Evolutionary conservation across 2,329 filamentous ascomycete species (phyloP).

Genomic region (Sphaerostilbella broomeana): DNA sequence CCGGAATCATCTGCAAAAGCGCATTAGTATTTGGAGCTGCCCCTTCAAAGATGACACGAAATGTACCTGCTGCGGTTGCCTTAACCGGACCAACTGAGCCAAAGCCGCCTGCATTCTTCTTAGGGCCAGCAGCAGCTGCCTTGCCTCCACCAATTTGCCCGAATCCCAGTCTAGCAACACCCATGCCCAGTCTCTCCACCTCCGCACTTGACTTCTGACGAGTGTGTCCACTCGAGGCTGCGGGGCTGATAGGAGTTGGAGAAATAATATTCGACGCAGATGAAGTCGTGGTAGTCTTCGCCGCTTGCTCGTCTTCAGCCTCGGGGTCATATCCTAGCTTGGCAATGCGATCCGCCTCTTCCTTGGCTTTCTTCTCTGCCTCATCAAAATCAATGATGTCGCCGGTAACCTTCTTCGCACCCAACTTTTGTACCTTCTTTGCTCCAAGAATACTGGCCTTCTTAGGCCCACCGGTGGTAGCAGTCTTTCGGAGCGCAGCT

Average conservation of each 20-base stretch:
- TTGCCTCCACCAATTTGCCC: constrained; percentile 69
- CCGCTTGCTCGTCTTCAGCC: constrained; percentile 59
- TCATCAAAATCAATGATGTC: constrained; percentile 93
- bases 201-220: constrained; percentile 66
- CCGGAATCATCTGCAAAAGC: constrained; percentile 62
- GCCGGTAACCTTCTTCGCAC: constrained; percentile 80
- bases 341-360: constrained; percentile 92
- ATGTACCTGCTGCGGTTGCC: constrained; percentile 59
- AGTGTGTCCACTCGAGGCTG: constrained; percentile 47
- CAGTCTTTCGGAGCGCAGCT: constrained; percentile 72
- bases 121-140: constrained; percentile 43
- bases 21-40: too few species aligned
- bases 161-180: constrained; percentile 76
- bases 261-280: constrained; percentile 58
- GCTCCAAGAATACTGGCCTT: constrained; percentile 81
- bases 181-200: constrained; percentile 85
- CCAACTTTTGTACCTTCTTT: constrained; percentile 79
- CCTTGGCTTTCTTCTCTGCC: constrained; percentile 92
- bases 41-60: too few species aligned
- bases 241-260: constrained; percentile 68
- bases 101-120: constrained; percentile 78
- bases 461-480: constrained; percentile 57
- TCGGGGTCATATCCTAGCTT: constrained; percentile 95
- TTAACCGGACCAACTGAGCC: constrained; percentile 76
- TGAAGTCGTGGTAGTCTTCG: constrained; percentile 38